Base-by-base conservation (phyloP, 768 basidiomycete genomes). In the Boletus bicolor region DNA sequence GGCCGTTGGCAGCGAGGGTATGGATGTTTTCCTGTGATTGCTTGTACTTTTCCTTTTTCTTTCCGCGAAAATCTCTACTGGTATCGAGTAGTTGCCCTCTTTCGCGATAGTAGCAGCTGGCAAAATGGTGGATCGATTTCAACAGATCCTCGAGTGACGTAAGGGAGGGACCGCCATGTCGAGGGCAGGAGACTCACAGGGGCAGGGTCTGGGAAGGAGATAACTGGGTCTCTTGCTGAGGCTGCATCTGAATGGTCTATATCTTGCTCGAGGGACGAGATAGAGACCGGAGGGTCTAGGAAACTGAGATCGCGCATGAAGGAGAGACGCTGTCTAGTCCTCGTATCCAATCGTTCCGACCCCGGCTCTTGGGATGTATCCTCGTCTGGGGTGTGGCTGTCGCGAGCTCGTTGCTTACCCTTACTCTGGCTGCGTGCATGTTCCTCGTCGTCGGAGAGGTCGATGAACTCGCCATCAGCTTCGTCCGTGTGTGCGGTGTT, bases 51-150 rank as follows among this genome's bases (percentile, higher is more conserved):
- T 59, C 64, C 60, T 74, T 82, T 66, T 68, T 76, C 62, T 72
- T 72, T 55, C 65, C 72, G 12, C 82, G 78, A 55, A 74, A 80
- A 41, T 79, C 67, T 51, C 75, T 77, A 15, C 79, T 73, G 11
- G 70, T 74, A 57, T 89, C 79, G 19, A 76, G 70, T 3, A 90
- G 68, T 58, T 89, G 79, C 0, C 84, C 87, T 52, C 77, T 75
- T 59, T 84, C 82, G 21, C 73, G 73, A 60, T 90, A 92, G 65
- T 86, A 85, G 21, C 68, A 71, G 45, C 76, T 78, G 24, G 81
- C 70, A 52, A 79, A 79, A 60, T 80, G 70, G 56, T 82, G 82
- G 39, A 82, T 75, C 46, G 74, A 74, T 66, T 82, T 82, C 46
- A 82, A 58, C 28, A 83, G 55, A 52, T 83, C 81, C 80, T 82